A percentile compares a stretch with the other conserved stretches of the same genome.
Evolutionary conservation across 2,329 filamentous ascomycete genomes (phyloP).

Genomic region (Claviceps sorghi): DNA sequence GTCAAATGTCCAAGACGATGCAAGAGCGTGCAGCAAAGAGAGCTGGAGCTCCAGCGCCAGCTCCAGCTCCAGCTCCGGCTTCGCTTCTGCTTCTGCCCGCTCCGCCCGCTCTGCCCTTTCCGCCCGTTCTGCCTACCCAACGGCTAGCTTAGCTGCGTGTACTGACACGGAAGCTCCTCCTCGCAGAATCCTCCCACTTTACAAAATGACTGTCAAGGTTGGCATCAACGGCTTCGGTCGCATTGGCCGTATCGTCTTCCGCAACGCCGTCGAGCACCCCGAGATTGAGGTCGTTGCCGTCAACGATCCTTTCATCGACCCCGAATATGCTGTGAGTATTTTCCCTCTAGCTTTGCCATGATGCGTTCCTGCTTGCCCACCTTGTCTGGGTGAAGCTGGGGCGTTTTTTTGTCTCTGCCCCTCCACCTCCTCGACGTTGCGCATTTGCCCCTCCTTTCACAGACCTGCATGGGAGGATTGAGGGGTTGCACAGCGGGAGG

Average conservation of each 20-base stretch:
- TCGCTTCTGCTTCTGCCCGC: not conserved
- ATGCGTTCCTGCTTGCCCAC: not conserved
- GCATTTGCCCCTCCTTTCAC: slow-evolving; percentile 8
- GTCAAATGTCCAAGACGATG: not conserved
- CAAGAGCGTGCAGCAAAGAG: not conserved
- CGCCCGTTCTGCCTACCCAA: not conserved
- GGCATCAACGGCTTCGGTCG: slow-evolving; percentile 99
- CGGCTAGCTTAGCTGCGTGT: not conserved
- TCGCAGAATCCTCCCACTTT: slow-evolving; percentile 5
- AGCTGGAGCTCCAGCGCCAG: not conserved
- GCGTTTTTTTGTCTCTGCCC: slow-evolving; percentile 2
- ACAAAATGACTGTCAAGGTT: slow-evolving; percentile 50
- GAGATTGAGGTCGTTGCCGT: slow-evolving; percentile 89
- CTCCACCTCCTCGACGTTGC: slow-evolving; percentile 7
- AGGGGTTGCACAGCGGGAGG: not conserved
- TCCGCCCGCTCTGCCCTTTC: not conserved
- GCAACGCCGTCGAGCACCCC: slow-evolving; percentile 83
- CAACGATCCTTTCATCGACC: slow-evolving; percentile 99
- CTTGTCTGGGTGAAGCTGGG: not conserved
- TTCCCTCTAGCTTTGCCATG: not conserved
- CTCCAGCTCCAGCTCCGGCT: not conserved
- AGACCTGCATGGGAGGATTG: not conserved
- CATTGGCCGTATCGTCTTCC: slow-evolving; percentile 98
- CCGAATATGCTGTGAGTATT: slow-evolving; percentile 81
- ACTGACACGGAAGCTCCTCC: slow-evolving; percentile 2